Evolutionary conservation across 2,329 filamentous ascomycete genomes (phyloP).

Genomic region (Aspergillus caelatus): DNA sequence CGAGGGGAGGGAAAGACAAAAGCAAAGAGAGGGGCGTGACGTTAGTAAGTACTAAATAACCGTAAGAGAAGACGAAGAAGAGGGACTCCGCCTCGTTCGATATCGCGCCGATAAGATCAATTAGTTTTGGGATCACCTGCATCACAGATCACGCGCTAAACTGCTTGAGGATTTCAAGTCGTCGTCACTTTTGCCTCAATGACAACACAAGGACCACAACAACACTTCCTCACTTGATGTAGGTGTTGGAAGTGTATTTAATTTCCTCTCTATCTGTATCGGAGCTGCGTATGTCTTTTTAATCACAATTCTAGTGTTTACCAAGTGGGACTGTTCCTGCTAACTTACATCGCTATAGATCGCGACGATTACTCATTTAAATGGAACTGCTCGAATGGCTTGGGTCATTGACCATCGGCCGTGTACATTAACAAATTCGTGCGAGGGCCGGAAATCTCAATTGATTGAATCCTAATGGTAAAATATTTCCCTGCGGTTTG

Average conservation of each 20-base stretch:
- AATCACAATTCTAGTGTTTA: neutral
- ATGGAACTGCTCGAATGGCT: neutral
- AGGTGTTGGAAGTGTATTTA: neutral
- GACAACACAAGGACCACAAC: neutral
- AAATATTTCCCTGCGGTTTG: neutral
- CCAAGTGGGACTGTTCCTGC: neutral
- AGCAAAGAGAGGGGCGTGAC: neutral
- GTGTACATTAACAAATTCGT: neutral
- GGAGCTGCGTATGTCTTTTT: neutral
- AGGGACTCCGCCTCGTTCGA: neutral
- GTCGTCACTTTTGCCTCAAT: neutral
- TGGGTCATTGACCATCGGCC: neutral
- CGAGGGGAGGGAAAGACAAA: neutral
- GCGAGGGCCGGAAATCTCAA: too few relatives aligned
- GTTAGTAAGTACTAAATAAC: neutral
- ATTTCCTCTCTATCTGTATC: neutral
- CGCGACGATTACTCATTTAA: neutral
- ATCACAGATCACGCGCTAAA: neutral
- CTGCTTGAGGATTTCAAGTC: neutral
- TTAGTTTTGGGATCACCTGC: neutral
- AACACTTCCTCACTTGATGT: neutral
- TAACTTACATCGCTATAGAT: neutral
- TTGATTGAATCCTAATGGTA: neutral
- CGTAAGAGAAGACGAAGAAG: neutral
- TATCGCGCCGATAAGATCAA: conserved; percentile 1